These are phyloP conservation scores for Talaromyces sp. DNA, from an alignment of 2,329 filamentous ascomycete species.

Conservation along the genomic window DNA sequence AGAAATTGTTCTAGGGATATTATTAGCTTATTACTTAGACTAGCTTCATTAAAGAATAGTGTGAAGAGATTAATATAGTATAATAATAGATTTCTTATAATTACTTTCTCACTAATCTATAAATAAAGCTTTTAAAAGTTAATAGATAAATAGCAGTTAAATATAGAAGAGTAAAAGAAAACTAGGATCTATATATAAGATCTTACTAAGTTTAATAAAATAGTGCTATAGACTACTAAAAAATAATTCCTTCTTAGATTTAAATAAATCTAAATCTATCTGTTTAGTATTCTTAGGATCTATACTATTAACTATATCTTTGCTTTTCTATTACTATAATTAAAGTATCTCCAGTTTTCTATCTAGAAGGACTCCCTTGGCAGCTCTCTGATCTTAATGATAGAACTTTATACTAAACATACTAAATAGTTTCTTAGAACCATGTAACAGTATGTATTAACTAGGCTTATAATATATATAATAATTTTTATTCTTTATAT, in stretches of 20 bases:
- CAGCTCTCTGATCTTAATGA: conserved; percentile 5
- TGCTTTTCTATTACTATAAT: conserved; percentile 12
- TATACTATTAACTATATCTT: conserved; percentile 15
- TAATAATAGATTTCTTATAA: too few relatives aligned
- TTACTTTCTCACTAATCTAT: too few relatives aligned
- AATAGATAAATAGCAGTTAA: background rate
- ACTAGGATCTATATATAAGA: conserved; percentile 18
- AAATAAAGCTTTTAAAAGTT: background rate
- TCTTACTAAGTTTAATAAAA: conserved; percentile 18
- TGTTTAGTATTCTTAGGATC: conserved; percentile 12
- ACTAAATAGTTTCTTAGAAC: background rate
- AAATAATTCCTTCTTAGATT: conserved; percentile 18
- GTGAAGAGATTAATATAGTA: too few relatives aligned
- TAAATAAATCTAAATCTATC: conserved; percentile 16
- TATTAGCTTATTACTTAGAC: conserved; percentile 10
- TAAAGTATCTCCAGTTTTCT: conserved; percentile 13
- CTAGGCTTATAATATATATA: too few relatives aligned
- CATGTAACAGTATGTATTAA: background rate
- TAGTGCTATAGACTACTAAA: conserved; percentile 14
- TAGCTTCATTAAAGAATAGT: too few relatives aligned
- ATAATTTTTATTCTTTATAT: too few relatives aligned
- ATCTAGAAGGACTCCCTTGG: conserved; percentile 13
- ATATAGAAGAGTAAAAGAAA: conserved; percentile 11
- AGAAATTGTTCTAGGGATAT: conserved; percentile 7
- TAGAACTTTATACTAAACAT: conserved; percentile 2